Evolutionary conservation across 2,329 filamentous ascomycete genomes (phyloP).

Genomic region (Diaporthe citriasiana): DNA sequence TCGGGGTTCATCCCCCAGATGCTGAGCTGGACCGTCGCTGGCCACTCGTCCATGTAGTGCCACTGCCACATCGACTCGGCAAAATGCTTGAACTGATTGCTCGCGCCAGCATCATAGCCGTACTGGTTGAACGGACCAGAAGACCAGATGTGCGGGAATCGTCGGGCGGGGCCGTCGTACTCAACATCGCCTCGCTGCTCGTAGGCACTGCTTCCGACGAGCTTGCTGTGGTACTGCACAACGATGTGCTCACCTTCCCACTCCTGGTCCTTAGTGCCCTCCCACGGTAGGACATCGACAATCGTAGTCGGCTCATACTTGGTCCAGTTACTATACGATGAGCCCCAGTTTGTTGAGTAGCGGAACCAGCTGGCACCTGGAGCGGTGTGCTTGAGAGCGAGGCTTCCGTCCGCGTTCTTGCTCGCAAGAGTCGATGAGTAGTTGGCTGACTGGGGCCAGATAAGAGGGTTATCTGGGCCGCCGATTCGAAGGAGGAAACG

Average conservation of each 20-base stretch:
- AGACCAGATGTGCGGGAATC: slow-evolving; percentile 73
- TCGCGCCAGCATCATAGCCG: slow-evolving; percentile 71
- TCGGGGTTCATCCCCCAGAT: slow-evolving; percentile 76
- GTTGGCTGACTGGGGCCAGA: slow-evolving; percentile 69
- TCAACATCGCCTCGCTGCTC: slow-evolving; percentile 70
- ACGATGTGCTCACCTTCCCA: slow-evolving; percentile 75
- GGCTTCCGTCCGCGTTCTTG: slow-evolving; percentile 52
- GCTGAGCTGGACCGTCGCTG: slow-evolving; percentile 70
- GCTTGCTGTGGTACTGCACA: slow-evolving; percentile 72
- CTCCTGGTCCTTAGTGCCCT: slow-evolving; percentile 65
- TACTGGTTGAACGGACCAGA: slow-evolving; percentile 74
- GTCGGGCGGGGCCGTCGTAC: slow-evolving; percentile 56
- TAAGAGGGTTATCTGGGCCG: slow-evolving; percentile 68
- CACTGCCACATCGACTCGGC: slow-evolving; percentile 67
- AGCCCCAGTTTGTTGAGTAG: slow-evolving; percentile 73
- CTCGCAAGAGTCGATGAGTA: slow-evolving; percentile 62
- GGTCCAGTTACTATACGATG: slow-evolving; percentile 70
- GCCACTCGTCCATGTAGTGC: slow-evolving; percentile 74
- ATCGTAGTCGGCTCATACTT: slow-evolving; percentile 65
- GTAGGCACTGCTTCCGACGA: slow-evolving; percentile 71
- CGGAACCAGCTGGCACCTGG: slow-evolving; percentile 72
- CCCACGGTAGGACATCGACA: slow-evolving; percentile 67
- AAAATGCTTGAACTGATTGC: slow-evolving; percentile 63
- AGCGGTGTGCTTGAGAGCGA: slow-evolving; percentile 68
- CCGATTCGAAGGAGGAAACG: slow-evolving; percentile 71